A percentile compares a stretch with the other conserved stretches of the same genome.
These are phyloP conservation scores for Phycomyces nitens DNA, from an alignment of 192 early-diverging fungal genomes.

Conservation along the genomic window DNA sequence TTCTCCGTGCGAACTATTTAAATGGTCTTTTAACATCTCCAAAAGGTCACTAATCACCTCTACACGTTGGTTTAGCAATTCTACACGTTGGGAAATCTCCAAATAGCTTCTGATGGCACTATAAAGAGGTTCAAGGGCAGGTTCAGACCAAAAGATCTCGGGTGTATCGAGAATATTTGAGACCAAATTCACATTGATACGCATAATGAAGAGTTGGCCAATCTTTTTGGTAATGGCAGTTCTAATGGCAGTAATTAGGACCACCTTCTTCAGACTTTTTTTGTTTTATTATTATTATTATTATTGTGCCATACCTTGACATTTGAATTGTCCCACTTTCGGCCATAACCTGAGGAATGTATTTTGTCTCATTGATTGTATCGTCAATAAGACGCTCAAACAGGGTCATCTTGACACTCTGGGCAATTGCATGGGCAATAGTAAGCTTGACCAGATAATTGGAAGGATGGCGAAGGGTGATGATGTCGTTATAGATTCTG, in stretches of 20 bases:
- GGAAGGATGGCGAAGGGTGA: slow-evolving; percentile 71
- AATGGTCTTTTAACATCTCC: slow-evolving; percentile 94
- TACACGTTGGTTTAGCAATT: slow-evolving; percentile 90
- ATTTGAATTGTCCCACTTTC: slow-evolving; percentile 89
- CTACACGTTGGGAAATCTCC: slow-evolving; percentile 83
- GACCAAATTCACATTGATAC: slow-evolving; percentile 87
- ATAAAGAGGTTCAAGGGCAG: slow-evolving; percentile 75
- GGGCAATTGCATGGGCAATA: slow-evolving; percentile 94
- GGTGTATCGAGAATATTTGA: slow-evolving; percentile 89
- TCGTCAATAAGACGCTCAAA: slow-evolving; percentile 93
- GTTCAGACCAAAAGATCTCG: slow-evolving; percentile 91
- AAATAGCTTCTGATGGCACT: slow-evolving; percentile 76
- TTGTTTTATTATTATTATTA: too few relatives aligned
- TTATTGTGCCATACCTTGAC: too few relatives aligned
- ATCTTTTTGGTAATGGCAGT: slow-evolving; percentile 93
- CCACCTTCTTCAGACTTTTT: too few relatives aligned
- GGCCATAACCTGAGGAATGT: slow-evolving; percentile 92
- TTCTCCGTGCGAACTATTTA: slow-evolving; percentile 87
- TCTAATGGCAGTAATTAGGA: too few relatives aligned
- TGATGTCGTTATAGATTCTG: slow-evolving; percentile 87
- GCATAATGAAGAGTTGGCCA: slow-evolving; percentile 88
- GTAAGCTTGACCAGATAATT: slow-evolving; percentile 90
- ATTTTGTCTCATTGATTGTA: slow-evolving; percentile 82
- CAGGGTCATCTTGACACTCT: slow-evolving; percentile 88
- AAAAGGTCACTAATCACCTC: slow-evolving; percentile 88